These are phyloP conservation scores for Tetrapisispora arboricola DNA, from an alignment of 805 yeast species.

Conservation along the genomic window DNA sequence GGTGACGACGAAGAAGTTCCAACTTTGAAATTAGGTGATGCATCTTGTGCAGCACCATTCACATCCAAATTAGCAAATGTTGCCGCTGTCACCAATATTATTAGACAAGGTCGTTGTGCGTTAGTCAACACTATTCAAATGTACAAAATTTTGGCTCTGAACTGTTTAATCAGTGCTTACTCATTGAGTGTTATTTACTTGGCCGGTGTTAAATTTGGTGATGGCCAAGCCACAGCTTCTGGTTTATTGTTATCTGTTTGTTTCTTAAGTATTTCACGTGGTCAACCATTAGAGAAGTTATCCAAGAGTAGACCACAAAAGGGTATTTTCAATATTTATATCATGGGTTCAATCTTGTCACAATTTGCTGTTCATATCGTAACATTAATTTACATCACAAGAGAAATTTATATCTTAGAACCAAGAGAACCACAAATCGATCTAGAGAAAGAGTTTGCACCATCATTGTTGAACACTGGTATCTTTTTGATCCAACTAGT, in stretches of 20 bases:
- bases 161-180: slow-evolving; percentile 93
- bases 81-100: slow-evolving; percentile 81
- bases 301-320: slow-evolving; percentile 95
- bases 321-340: slow-evolving; percentile 88
- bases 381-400: slow-evolving; percentile 72
- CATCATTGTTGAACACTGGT: slow-evolving; percentile 91
- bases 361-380: slow-evolving; percentile 90
- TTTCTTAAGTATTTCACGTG: slow-evolving; percentile 90
- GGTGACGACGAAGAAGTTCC: slow-evolving; percentile 73
- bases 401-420: slow-evolving; percentile 75
- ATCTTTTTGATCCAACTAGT: slow-evolving; percentile 89
- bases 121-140: slow-evolving; percentile 94
- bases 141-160: slow-evolving; percentile 95
- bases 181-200: slow-evolving; percentile 86
- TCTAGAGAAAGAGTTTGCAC: slow-evolving; percentile 76
- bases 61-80: slow-evolving; percentile 91
- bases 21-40: slow-evolving; percentile 89
- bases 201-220: slow-evolving; percentile 97
- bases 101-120: slow-evolving; percentile 98
- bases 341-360: slow-evolving; percentile 95
- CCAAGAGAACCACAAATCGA: slow-evolving; percentile 90
- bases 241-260: slow-evolving; percentile 88
- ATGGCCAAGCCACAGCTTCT: slow-evolving; percentile 95
- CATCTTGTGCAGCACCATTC: slow-evolving; percentile 98
- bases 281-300: slow-evolving; percentile 78